Evolutionary conservation across 768 basidiomycete genomes (phyloP), one percentile per base, ranked within the genome.

Genomic region (Podaxis mareebaensis): DNA sequence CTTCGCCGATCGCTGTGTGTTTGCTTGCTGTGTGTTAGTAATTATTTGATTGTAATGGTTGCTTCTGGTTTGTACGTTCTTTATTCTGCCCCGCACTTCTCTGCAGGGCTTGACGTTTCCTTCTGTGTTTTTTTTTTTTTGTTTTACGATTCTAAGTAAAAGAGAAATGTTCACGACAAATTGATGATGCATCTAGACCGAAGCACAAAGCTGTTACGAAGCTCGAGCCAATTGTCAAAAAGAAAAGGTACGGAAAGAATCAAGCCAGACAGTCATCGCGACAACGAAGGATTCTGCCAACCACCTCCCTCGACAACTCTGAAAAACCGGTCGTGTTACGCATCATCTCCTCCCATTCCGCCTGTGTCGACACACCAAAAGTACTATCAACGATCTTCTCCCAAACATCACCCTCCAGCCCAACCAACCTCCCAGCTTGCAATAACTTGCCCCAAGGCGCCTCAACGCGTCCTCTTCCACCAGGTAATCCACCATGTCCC

Each of bases 391-490:
- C 72, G 13, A 88, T 74, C 49, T 70, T 74, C 4, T 78, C 72
- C 81, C 88, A 89, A 39, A 70, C 70, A 7, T 79, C 79, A 4
- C 83, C 84, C 48, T 91, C 86, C 22, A 87, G 74, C 2, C 81
- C 85, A 24, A 94, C 76, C 26, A 98, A 68, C 53, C 85, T 82
- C 17, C 85, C 90, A 1, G 91, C 89, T 61, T 90, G 87, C 17
- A 90, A 71, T 40, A 96, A 77, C 60, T 81, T 81, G 55, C 83
- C 77, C 95, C 96, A 96, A 3, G 93, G 92, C 0, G 82, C 83
- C 70, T 90, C 89, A 1, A 89, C 82, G 17, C 86, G 82, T 58
- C 74, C 77, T 67, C 72, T 80, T 53, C 78, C 82, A 61, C 81
- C 83, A 24, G 74, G 76, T 44, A 83, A 74, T 42, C 74, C 72